Evolutionary conservation across 345 rosid species (phyloP).

Genomic region (Salix arbutifolia): DNA sequence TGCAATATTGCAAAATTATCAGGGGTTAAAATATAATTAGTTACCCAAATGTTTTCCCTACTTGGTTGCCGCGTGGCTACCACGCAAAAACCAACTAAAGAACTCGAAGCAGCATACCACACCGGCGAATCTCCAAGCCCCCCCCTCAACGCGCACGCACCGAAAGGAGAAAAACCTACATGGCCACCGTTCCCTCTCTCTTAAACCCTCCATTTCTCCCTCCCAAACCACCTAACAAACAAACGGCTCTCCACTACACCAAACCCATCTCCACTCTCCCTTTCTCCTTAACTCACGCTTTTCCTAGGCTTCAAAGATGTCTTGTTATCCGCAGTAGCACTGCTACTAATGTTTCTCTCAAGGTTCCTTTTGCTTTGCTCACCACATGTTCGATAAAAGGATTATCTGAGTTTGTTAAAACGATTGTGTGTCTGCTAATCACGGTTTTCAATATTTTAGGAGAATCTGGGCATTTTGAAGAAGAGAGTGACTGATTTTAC

Average conservation of each 20-base stretch:
- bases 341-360: conserved; percentile 35
- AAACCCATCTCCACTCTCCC: conserved; percentile 27
- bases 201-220: conserved; percentile 26
- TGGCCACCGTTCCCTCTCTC: conserved; percentile 35
- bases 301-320: conserved; percentile 13
- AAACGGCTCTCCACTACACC: conserved; percentile 15
- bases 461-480: conserved; percentile 40
- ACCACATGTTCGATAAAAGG: conserved; percentile 48
- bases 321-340: conserved; percentile 6
- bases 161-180: not conserved
- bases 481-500: conserved; percentile 47
- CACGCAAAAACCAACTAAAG: not conserved
- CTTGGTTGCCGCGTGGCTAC: too few relatives aligned
- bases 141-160: too few relatives aligned
- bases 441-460: conserved; percentile 23
- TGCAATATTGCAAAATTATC: too few relatives aligned
- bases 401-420: conserved; percentile 39
- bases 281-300: conserved; percentile 11
- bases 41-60: too few relatives aligned
- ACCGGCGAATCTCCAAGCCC: too few relatives aligned
- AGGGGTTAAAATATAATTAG: too few relatives aligned
- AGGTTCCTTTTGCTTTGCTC: conserved; percentile 37
- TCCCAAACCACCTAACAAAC: conserved; percentile 28
- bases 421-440: conserved; percentile 21
- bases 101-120: not conserved